Conservation (phyloP, 805 yeast species). For the Spathaspora boniae region DNA sequence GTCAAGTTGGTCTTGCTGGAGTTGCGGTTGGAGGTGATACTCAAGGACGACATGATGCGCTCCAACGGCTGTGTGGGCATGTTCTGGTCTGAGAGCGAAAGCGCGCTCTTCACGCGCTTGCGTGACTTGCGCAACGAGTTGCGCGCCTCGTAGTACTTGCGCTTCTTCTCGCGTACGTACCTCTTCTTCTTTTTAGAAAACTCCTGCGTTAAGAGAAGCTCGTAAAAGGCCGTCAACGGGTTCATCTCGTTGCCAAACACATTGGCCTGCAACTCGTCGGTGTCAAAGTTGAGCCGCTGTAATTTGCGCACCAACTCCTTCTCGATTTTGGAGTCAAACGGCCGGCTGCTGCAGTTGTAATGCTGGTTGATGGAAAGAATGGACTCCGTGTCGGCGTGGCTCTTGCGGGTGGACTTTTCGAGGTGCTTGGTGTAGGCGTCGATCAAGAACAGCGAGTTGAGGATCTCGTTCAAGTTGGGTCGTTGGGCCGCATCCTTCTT, state of each 20-base stretch:
- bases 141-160: constrained; percentile 31
- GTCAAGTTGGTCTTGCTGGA: constrained; percentile 10
- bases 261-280: constrained; percentile 54
- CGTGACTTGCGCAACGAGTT: constrained; percentile 27
- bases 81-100: constrained; percentile 32
- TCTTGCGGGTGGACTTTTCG: constrained; percentile 13
- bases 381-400: constrained; percentile 28
- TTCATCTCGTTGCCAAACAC: constrained; percentile 62
- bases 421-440: constrained; percentile 27
- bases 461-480: constrained; percentile 43
- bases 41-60: constrained; percentile 33
- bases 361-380: constrained; percentile 38
- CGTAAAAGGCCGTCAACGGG: constrained; percentile 73
- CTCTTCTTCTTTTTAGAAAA: constrained; percentile 30
- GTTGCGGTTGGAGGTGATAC: constrained; percentile 25
- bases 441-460: constrained; percentile 32
- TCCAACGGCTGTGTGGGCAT: constrained; percentile 32
- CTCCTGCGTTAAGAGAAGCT: constrained; percentile 56
- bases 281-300: constrained; percentile 60
- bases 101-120: constrained; percentile 33
- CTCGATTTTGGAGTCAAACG: constrained; percentile 61
- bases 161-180: constrained; percentile 27
- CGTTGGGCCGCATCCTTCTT: constrained; percentile 64
- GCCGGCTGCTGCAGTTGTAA: constrained; percentile 27
- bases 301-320: constrained; percentile 57